Evolutionary conservation across 179 eudicot species (phyloP).

Genomic region (Silene vulgaris): DNA sequence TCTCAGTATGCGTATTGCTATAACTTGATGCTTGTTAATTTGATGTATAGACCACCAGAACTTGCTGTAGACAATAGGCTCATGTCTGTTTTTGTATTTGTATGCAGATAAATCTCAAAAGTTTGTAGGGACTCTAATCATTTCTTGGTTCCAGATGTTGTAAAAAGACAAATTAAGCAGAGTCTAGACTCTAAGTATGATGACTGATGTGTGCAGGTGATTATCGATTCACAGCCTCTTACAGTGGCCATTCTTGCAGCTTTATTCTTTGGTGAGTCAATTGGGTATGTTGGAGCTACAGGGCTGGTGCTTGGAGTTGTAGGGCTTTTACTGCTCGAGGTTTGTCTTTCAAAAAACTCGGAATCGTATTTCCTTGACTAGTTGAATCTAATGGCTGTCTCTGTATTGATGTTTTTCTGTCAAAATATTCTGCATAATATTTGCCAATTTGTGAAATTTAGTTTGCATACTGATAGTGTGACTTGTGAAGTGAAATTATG

Average conservation of each 20-base stretch:
- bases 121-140: not conserved
- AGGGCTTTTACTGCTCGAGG: slow-evolving; percentile 98
- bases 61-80: not conserved
- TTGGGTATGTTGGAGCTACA: slow-evolving; percentile 77
- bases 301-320: slow-evolving; percentile 91
- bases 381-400: not conserved
- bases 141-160: not conserved
- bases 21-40: not conserved
- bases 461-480: slow-evolving; percentile 1
- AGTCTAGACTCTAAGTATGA: not conserved
- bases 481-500: not conserved
- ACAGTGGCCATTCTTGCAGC: slow-evolving; percentile 94
- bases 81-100: not conserved
- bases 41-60: not conserved
- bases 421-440: not conserved
- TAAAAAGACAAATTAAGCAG: not conserved
- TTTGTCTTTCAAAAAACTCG: slow-evolving; percentile 24
- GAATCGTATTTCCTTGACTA: not conserved
- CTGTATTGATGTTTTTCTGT: not conserved
- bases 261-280: slow-evolving; percentile 84
- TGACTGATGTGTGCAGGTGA: slow-evolving; percentile 60
- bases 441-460: slow-evolving; percentile 4
- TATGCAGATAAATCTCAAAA: not conserved
- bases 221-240: slow-evolving; percentile 97
- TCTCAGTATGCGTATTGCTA: not conserved